Evolutionary conservation across 108 stramenopile species (phyloP), one percentile per base, ranked within the genome.

Genomic region (Skeletonema potamos): DNA sequence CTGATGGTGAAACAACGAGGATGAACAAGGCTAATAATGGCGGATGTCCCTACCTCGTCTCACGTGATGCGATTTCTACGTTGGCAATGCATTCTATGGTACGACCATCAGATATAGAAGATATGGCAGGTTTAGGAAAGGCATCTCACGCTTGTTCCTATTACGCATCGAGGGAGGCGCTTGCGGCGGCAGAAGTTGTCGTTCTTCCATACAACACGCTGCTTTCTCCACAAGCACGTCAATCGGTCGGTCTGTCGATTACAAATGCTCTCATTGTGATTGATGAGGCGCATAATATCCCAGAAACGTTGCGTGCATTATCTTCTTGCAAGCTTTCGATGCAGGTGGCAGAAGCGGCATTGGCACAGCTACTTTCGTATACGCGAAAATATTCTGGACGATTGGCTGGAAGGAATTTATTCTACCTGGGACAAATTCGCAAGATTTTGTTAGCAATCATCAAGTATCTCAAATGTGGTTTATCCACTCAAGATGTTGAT

Each of bases 201-300:
- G 93, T 92, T 4, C 41, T 99, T 67, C 97, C 99, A 24, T 99
- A 99, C 83, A 82, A 84, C 26, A 64, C 90, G 15, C 87, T 99
- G 2, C 72, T 98, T 10, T 88, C 87, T 7, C 41, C 54, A 6
- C 64, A 72, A 54, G 77, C 90, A 6, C 85, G 97, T 27, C 63
- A 77, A 13, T 79, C 97, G 11, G 62, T 99, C 32, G 94, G 94
- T 20, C 62, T 99, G 9, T 68, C 74, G 17, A 67, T 99, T 28
- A 61, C 81, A 24, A 82, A 89, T 58, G 84, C 82, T 9, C 75
- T 99, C 9, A 89, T 99, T 7, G 72, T 99, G 15, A 69, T 98
- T 37, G 99, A 99, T 70, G 99, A 99, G 75, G 99, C 98, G 4
- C 99, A 99, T 72, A 99, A 99, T 75, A 33, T 99, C 24, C 92